Base-by-base conservation (phyloP, 306 rosid species). In the Vigna unguiculata region DNA sequence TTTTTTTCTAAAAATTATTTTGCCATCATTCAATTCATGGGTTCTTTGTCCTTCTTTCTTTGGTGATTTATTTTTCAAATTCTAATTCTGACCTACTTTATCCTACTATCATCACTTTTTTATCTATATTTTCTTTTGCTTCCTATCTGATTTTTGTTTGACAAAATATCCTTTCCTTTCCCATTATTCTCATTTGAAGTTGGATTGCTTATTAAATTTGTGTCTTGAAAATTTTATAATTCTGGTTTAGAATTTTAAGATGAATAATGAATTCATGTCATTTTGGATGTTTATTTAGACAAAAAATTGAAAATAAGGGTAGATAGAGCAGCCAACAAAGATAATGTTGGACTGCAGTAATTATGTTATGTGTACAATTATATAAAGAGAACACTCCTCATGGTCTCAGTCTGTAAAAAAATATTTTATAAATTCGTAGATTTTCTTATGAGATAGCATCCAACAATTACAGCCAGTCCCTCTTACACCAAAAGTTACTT, bases 241-340 rank as follows among this genome's bases (percentile, higher is more conserved):
- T 21, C 7, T 55, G 34, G 32, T 55, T 11, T 55, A 10, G 28
- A 24, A 24, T 4, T 12, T 9, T 57, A 10, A 57, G 63, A 54
- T 24, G 38, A n/a, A n/a, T n/a, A n/a, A n/a, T n/a, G n/a, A n/a
- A 24, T 13, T 57, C 63, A 4, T 57, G 38, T 25, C 63, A 25
- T 24, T 57, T 57, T 57, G 36, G 63, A 57, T 57, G 25, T 24
- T 24, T 24, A 57, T 25, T 57, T 57, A 57, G 19, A 58, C 40
- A 58, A 25, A 24, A 57, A 58, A 3, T 11, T 13, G 11, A 12
- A 7, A 58, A 58, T 58, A 12, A 25, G 4, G 22, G 25, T 21
- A 22, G 62, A 55, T 55, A 25, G 40, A 58, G 64, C 19, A 13
- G n/a, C 40, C 64, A 58, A 25, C 3, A 3, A 14, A 58, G 25